Conservation (phyloP, 2,329 filamentous ascomycete species). For the Metarhizium robertsii region DNA sequence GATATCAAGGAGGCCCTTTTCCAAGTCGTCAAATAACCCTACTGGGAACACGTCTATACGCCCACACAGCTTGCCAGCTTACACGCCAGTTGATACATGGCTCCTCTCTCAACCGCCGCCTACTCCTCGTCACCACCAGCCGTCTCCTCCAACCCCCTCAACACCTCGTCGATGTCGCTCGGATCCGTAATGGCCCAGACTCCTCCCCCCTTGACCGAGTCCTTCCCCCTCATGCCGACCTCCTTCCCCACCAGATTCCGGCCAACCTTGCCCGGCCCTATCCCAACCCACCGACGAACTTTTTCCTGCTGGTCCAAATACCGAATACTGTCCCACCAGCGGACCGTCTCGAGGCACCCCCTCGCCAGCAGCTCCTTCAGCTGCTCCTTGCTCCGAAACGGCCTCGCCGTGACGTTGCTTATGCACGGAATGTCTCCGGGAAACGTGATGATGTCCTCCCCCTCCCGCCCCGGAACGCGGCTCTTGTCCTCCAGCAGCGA, state of each 20-base stretch:
- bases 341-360: conserved; percentile 83
- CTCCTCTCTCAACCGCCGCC: no score
- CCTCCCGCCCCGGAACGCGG: conserved; percentile 40
- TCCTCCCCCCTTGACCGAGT: conserved; percentile 75
- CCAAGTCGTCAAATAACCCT: no score
- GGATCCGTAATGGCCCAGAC: conserved; percentile 89
- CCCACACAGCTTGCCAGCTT: background rate
- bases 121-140: conserved; percentile 42
- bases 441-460: conserved; percentile 61
- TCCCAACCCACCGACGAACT: conserved; percentile 79
- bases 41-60: background rate
- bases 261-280: conserved; percentile 89
- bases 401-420: conserved; percentile 75
- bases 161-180: conserved; percentile 60
- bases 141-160: conserved; percentile 57
- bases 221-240: conserved; percentile 74
- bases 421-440: conserved; percentile 69
- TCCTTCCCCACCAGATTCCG: conserved; percentile 92
- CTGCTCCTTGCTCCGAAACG: conserved; percentile 64
- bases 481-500: conserved; percentile 53
- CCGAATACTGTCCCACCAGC: conserved; percentile 89
- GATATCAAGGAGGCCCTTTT: no score
- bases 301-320: conserved; percentile 79
- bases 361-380: conserved; percentile 71
- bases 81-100: background rate